Evolutionary conservation across 805 yeast species (phyloP).

Genomic region (Yamadazyma laniorum): DNA sequence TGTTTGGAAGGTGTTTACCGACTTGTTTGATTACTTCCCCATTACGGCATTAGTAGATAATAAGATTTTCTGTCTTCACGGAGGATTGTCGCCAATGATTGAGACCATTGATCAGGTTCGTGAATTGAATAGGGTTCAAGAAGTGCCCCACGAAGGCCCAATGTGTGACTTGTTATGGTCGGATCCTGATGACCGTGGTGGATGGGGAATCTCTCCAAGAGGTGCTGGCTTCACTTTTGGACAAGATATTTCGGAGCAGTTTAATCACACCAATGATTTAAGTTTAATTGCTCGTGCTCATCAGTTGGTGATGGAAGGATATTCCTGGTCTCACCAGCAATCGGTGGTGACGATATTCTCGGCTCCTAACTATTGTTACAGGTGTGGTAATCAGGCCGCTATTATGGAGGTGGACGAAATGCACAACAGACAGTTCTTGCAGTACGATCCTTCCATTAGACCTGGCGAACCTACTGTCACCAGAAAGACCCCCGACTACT

Average conservation of each 20-base stretch:
- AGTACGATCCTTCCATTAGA: constrained; percentile 94
- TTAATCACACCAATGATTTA: constrained; percentile 85
- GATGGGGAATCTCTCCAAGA: constrained; percentile 97
- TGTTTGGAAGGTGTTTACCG: constrained; percentile 92
- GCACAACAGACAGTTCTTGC: constrained; percentile 86
- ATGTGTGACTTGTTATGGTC: constrained; percentile 97
- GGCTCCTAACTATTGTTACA: constrained; percentile 95
- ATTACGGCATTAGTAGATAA: constrained; percentile 90
- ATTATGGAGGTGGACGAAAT: constrained; percentile 97
- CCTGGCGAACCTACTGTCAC: constrained; percentile 98
- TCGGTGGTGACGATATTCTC: constrained; percentile 89
- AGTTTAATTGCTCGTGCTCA: constrained; percentile 90
- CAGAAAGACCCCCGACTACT: constrained; percentile 95
- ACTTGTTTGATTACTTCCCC: constrained; percentile 88
- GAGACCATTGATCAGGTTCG: constrained; percentile 91
- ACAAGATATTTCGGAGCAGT: constrained; percentile 89
- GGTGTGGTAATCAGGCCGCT: constrained; percentile 98
- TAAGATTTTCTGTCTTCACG: constrained; percentile 88
- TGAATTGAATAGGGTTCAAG: constrained; percentile 87
- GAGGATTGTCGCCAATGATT: constrained; percentile 93
- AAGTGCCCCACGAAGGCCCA: constrained; percentile 97
- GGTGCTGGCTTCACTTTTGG: constrained; percentile 99
- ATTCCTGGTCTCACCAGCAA: constrained; percentile 92
- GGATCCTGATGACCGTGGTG: constrained; percentile 96
- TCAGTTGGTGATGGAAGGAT: constrained; percentile 97